Conservation (phyloP, 768 basidiomycete genomes). For the Lactarius hengduanensis region DNA sequence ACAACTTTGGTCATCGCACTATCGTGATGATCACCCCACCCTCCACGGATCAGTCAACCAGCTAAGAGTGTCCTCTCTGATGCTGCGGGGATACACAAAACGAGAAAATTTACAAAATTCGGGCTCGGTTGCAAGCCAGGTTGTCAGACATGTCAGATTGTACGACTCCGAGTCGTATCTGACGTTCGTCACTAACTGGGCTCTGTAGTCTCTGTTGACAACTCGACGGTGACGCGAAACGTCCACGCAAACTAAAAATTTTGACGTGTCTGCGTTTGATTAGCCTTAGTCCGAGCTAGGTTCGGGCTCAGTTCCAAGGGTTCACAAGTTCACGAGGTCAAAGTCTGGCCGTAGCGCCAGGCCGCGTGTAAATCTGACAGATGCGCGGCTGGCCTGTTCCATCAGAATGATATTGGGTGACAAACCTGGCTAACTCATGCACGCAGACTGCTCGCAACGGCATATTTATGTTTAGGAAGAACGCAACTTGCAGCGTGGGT, state of each 20-base stretch:
- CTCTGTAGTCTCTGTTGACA: not conserved
- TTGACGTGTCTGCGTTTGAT: not conserved
- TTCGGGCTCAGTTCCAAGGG: not conserved
- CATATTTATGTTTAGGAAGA: no score
- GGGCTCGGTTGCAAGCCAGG: not conserved
- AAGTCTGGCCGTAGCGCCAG: no score
- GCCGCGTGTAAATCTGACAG: not conserved
- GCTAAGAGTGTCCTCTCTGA: not conserved
- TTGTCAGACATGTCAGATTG: not conserved
- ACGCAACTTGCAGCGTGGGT: no score
- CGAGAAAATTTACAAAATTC: not conserved
- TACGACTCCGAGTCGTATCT: not conserved
- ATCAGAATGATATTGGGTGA: not conserved
- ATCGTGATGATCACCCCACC: not conserved
- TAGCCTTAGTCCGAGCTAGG: not conserved
- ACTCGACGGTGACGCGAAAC: no score
- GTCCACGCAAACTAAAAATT: not conserved
- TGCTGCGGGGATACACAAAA: not conserved
- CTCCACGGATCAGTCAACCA: not conserved
- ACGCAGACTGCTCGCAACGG: no score
- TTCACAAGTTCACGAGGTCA: no score
- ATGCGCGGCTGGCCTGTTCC: not conserved
- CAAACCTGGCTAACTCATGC: no score
- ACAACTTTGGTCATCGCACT: not conserved
- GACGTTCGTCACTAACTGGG: not conserved